Evolutionary conservation across 805 yeast species (phyloP).

Genomic region (Barnettozyma sucrosica): DNA sequence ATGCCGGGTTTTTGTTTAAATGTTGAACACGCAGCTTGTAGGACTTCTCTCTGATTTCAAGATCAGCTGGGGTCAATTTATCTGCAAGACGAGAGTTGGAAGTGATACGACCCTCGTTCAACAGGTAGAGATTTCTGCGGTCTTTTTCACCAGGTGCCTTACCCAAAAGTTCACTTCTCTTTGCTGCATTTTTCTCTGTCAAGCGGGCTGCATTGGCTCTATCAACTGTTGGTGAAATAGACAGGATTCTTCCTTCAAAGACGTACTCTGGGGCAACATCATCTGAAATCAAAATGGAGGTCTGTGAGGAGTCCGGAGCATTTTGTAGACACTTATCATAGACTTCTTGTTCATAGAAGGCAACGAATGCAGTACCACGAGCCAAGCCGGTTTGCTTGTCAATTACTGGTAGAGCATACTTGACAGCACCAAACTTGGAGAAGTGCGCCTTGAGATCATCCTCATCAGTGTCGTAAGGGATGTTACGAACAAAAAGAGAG

Average conservation of each 20-base stretch:
- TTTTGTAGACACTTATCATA: constrained; percentile 62
- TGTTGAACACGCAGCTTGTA: constrained; percentile 83
- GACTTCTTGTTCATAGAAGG: constrained; percentile 59
- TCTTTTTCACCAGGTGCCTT: constrained; percentile 77
- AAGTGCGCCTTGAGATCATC: constrained; percentile 79
- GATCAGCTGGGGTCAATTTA: constrained; percentile 59
- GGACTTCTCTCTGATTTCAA: constrained; percentile 85
- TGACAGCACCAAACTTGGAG: constrained; percentile 73
- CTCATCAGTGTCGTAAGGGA: constrained; percentile 89
- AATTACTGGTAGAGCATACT: constrained; percentile 88
- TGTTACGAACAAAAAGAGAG: constrained; percentile 83
- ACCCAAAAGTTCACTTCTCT: constrained; percentile 73
- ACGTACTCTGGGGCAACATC: constrained; percentile 88
- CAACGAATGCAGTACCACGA: constrained; percentile 93
- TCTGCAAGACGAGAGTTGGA: constrained; percentile 74
- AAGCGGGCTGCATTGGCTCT: constrained; percentile 73
- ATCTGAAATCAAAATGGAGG: constrained; percentile 77
- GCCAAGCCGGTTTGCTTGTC: constrained; percentile 84
- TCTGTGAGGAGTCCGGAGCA: constrained; percentile 69
- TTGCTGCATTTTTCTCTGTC: constrained; percentile 65
- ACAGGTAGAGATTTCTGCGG: constrained; percentile 73
- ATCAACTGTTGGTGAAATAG: constrained; percentile 80
- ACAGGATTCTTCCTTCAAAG: constrained; percentile 85
- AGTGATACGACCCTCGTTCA: constrained; percentile 92
- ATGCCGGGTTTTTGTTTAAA: constrained; percentile 80